Conservation (phyloP, 495 filamentous ascomycete species). For the Bacidia rubella region DNA sequence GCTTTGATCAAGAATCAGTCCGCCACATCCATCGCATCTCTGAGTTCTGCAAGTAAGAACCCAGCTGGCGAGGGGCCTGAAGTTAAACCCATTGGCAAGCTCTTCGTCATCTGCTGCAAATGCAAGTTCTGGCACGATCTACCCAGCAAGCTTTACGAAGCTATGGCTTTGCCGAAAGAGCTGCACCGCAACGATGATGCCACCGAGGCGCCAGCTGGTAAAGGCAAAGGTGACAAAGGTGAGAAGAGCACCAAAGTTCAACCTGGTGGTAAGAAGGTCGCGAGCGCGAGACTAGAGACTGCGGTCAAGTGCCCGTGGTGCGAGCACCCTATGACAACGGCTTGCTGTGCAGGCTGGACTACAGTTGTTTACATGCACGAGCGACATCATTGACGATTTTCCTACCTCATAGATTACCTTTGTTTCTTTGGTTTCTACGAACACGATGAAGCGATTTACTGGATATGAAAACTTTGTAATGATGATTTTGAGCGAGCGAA, state of each 20-base stretch:
- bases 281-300: constrained; percentile 23
- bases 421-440: background rate
- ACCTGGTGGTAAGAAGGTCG: background rate
- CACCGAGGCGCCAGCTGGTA: too few relatives aligned
- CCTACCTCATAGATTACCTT: background rate
- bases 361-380: constrained; percentile 57
- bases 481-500: background rate
- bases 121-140: constrained; percentile 76
- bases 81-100: constrained; percentile 49
- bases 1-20: constrained; percentile 4
- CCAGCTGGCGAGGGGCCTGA: constrained; percentile 10
- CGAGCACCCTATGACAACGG: constrained; percentile 54
- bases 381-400: constrained; percentile 36
- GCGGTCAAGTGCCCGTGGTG: constrained; percentile 68
- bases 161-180: constrained; percentile 51
- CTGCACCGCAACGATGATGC: constrained; percentile 19
- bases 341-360: constrained; percentile 62
- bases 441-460: background rate
- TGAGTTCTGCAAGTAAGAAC: constrained; percentile 3
- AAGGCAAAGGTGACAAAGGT: constrained; percentile 6
- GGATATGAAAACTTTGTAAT: background rate
- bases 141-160: constrained; percentile 60
- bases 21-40: constrained; percentile 7
- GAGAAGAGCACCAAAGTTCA: constrained; percentile 18
- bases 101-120: constrained; percentile 68